Base-by-base conservation (phyloP, 495 filamentous ascomycete genomes). In the Apiosordaria backusii region DNA sequence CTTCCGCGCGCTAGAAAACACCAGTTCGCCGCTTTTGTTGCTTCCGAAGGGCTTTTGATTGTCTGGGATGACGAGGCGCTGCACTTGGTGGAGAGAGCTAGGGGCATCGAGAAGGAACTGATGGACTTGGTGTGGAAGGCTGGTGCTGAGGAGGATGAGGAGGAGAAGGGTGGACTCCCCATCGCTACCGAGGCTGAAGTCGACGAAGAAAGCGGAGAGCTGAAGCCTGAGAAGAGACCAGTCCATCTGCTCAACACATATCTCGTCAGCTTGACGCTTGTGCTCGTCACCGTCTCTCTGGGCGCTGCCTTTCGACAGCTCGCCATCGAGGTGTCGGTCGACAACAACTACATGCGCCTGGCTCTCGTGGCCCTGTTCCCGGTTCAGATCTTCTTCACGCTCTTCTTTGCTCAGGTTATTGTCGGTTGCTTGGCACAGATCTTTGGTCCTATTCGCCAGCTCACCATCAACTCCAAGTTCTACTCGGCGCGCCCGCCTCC, bases 61-160 rank as follows among this genome's bases (percentile, higher is more conserved):
- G 89, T 92, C 4, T 92, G 89, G 89, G 89, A 92, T 61, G 89
- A 92, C 65, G 89, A 92, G 59, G 84, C 90, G 0, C 77, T 87
- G 50, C 86, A 91, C 67, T 77, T 92, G 25, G 83, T 91, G 18
- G 68, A 81, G 60, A 78, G 89, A 61, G 89, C 89, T 13, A 84
- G 86, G 72, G 80, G 78, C 18, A 92, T 92, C 71, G 88, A 91
- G 76, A 82, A 83, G 23, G 89, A 90, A 72, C 78, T 92, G 26
- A 91, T 91, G 86, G 82, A 90, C 63, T 76, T 92, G 40, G 87
- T 91, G 18, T 91, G 89, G 88, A 84, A 86, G 78, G 79, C 79
- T 5, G 82, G 79, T 13, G 74, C 77, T 15, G 72, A 79, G 1
- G 76, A 74, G 0, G 84, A 85, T 6, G 84, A 85, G 4, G 83